Base-by-base conservation (phyloP, 768 basidiomycete genomes). In the Pulveroboletus sp. region DNA sequence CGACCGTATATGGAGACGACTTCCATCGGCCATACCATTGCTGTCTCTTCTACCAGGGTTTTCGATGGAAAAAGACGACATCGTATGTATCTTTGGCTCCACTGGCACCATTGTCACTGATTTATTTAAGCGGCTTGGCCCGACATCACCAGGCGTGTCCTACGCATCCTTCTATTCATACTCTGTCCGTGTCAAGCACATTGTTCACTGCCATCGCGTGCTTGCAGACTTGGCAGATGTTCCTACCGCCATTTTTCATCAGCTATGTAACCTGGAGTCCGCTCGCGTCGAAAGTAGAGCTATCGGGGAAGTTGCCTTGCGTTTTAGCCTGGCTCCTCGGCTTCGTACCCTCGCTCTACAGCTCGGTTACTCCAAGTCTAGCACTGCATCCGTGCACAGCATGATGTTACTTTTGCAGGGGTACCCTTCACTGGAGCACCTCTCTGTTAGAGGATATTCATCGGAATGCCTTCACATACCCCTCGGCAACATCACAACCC, bases 1-100 rank as follows among this genome's bases (percentile, higher is more conserved):
- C 14, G 76, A 80, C 57, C 55, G 63, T 25, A 49, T 78, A 14
- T 81, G 78, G 78, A 55, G 62, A 48, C 65, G 64, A 27, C 59
- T 80, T 20, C 54, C 67, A 23, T 76, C 74, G 20, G 60, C 73
- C 14, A 53, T 53, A 17, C 77, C 77, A 27, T 56, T 79, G 29
- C 56, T 79, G 5, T 56, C 65, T 36, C 63, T 80, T 37, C 49
- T 65, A 20, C 64, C 63, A 19, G 49, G 50, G 8, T 58, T 52
- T 32, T 62, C 40, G 2, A 33, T 53, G 27, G 43, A 49, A 25
- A 46, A 40, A 4, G 32, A 41, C 19, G 21, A 4, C n/a, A 49
- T 60, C 24, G 63, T 65, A 36, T 16, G 51, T 51, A 2, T 44
- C 17, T 43, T 46, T 21, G 5, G 5, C 11, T 24, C 19, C 14